A percentile compares a stretch with the other conserved stretches of the same genome.
These are phyloP conservation scores for Myxozyma lipomycoides DNA, from an alignment of 805 yeast species.

Conservation along the genomic window DNA sequence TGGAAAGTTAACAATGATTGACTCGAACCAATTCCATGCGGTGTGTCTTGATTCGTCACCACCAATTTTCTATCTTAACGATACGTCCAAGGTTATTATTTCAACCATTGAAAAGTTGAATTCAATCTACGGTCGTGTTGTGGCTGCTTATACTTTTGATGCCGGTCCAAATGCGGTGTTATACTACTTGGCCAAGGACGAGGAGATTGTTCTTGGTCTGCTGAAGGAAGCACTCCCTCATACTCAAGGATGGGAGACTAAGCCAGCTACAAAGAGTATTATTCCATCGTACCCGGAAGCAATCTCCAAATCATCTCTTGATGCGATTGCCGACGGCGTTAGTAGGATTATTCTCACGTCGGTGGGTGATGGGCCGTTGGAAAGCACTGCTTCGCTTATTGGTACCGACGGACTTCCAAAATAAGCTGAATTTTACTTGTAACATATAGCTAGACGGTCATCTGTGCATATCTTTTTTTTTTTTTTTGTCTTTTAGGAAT, in stretches of 20 bases:
- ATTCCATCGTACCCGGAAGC: conserved; percentile 34
- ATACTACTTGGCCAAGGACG: conserved; percentile 77
- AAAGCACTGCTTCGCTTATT: conserved; percentile 53
- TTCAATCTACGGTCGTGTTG: conserved; percentile 52
- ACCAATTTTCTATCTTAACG: conserved; percentile 91
- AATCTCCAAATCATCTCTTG: conserved; percentile 44
- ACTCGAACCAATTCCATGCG: conserved; percentile 96
- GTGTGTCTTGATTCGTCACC: conserved; percentile 95
- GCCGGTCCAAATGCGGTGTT: conserved; percentile 99
- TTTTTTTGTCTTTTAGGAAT: not conserved
- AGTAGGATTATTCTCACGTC: conserved; percentile 77
- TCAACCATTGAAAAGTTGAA: conserved; percentile 76
- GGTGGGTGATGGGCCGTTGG: conserved; percentile 85
- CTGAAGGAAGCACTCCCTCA: conserved; percentile 56
- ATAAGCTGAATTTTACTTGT: conserved; percentile 4
- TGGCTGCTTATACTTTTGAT: conserved; percentile 96
- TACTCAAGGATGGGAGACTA: conserved; percentile 65
- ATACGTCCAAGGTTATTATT: conserved; percentile 78
- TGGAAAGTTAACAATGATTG: conserved; percentile 91
- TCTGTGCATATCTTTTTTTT: no score
- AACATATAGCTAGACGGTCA: not conserved
- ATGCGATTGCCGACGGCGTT: conserved; percentile 63
- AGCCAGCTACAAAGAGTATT: conserved; percentile 34
- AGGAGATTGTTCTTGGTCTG: conserved; percentile 65
- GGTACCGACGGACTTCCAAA: conserved; percentile 61